Conservation (phyloP, 768 basidiomycete genomes). For the Sutorius australiensis region DNA sequence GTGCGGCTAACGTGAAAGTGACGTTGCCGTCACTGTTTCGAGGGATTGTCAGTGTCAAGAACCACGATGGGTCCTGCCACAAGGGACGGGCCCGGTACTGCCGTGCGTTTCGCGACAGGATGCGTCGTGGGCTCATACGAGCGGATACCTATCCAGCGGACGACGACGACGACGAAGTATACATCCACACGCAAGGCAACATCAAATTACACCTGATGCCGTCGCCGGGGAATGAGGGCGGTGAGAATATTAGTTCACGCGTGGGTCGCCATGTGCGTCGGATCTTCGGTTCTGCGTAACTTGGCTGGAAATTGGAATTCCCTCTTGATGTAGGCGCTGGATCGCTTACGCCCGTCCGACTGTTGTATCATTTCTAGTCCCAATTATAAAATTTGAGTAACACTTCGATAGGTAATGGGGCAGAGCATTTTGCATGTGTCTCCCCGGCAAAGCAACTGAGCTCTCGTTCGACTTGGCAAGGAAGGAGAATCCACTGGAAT, state of each 20-base stretch:
- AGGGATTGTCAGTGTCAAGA: conserved; percentile 25
- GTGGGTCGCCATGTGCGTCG: conserved; percentile 29
- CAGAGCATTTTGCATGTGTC: background rate
- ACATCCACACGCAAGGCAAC: conserved; percentile 28
- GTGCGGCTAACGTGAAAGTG: conserved; percentile 27
- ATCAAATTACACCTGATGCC: conserved; percentile 20
- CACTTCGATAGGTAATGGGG: background rate
- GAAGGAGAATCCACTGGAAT: background rate
- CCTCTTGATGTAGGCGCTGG: conserved; percentile 11
- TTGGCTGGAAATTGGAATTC: background rate
- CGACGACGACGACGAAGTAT: conserved; percentile 28
- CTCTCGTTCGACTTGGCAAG: background rate
- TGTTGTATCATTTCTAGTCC: background rate
- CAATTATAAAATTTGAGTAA: background rate
- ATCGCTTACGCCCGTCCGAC: conserved; percentile 8
- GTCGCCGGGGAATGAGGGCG: conserved; percentile 4
- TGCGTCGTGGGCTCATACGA: conserved; percentile 23
- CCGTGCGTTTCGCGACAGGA: conserved; percentile 22
- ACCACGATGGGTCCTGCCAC: conserved; percentile 8
- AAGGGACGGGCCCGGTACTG: conserved; percentile 18
- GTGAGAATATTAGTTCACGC: conserved; percentile 16
- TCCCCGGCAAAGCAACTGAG: conserved; percentile 12
- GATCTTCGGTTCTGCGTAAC: conserved; percentile 20
- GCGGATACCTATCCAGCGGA: conserved; percentile 18
- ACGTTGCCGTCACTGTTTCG: conserved; percentile 27